Conservation (phyloP, 305 asterid species). For the Ajuga reptans region DNA sequence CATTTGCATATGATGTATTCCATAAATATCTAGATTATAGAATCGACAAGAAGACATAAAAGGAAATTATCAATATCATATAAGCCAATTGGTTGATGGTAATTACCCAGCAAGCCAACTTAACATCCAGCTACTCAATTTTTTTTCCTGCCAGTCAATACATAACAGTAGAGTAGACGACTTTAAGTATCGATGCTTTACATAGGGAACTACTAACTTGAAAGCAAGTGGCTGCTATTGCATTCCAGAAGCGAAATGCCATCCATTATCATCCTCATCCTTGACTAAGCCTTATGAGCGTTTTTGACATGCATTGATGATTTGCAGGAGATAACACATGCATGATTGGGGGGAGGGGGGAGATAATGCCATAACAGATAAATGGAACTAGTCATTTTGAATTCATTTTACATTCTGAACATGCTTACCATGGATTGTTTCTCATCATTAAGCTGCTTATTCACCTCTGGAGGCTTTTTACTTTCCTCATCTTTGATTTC, state of each 20-base stretch:
- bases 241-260: no score
- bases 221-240: not conserved
- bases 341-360: not conserved
- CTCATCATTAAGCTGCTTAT: conserved; percentile 87
- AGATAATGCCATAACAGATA: not conserved
- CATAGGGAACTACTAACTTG: not conserved
- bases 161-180: not conserved
- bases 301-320: not conserved
- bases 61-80: conserved; percentile 1
- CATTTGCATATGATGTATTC: conserved; percentile 1
- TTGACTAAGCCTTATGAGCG: not conserved
- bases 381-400: not conserved
- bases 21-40: not conserved
- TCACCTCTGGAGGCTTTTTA: conserved; percentile 66
- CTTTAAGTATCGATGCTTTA: not conserved
- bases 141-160: not conserved
- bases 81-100: not conserved
- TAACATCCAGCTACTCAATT: conserved; percentile 12
- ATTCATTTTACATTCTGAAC: not conserved
- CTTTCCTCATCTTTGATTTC: conserved; percentile 92
- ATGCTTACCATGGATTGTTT: conserved; percentile 79
- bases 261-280: conserved; percentile 1
- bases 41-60: not conserved
- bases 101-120: conserved; percentile 3
- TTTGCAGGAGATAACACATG: not conserved